Evolutionary conservation across 805 yeast genomes (phyloP), one percentile per base, ranked within the genome.

Genomic region (Wickerhamiella hasegawae): DNA sequence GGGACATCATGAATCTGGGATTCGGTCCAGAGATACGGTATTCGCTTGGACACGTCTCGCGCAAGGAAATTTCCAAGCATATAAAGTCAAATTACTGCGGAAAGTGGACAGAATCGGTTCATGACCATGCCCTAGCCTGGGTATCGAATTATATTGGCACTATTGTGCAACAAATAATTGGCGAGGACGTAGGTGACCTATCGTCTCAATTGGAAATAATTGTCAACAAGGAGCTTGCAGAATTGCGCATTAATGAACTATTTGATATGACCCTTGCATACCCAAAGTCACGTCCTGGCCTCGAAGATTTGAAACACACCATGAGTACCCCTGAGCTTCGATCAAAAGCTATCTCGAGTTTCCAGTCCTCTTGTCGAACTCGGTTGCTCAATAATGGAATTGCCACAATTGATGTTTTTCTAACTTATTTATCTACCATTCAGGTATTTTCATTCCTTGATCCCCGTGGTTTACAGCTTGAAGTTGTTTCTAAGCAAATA

Each of bases 391-490:
- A 82, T 46, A 77, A 93, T 3, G 94, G 94, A 16, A 68, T 78
- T 1, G 73, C 78, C 44, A 87, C 97, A 0, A 65, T 66, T 4
- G 81, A 75, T 34, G 73, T 83, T 5, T 67, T 87, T 18, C 56
- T 69, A 2, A 70, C 68, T 35, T 87, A 81, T 49, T 72, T 79
- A 3, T 69, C 73, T 12, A 71, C 85, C 1, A 76, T 85, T 31
- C 65, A 71, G 42, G 65, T 84, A 0, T 82, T 87, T 40, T 52
- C 76, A 19, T 57, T 75, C 0, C 60, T 90, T n/a, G 97, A 87
- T 47, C 92, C 94, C 5, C 65, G 80, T 26, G 94, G 94, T 0
- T 87, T 82, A 1, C 57, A 85, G 21, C 59, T 85, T 5, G 93
- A 80, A 49, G 71, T 72, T 33, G 85, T 81, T 0, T 72, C 81